Conservation (phyloP, 2,329 filamentous ascomycete species). For the Epicoccum sorghinum region DNA sequence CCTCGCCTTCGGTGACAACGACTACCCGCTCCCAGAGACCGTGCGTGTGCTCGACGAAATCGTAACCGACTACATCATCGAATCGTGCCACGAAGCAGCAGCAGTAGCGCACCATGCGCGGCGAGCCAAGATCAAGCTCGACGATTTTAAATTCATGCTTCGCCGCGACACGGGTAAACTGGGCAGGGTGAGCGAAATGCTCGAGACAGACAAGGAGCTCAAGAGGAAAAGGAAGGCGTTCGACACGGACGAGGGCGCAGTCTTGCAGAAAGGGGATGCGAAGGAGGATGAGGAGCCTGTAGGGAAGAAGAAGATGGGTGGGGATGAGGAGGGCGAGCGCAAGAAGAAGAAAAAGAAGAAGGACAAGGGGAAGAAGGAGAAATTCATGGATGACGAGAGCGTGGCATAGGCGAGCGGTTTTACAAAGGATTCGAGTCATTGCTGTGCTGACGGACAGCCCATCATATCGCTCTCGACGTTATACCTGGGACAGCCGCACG, state of each 20-base stretch:
- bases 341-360: slow-evolving; percentile 16
- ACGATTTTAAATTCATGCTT: slow-evolving; percentile 95
- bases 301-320: slow-evolving; percentile 13
- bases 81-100: slow-evolving; percentile 88
- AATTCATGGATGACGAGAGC: slow-evolving; percentile 20
- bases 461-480: too few relatives aligned
- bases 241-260: slow-evolving; percentile 68
- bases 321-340: slow-evolving; percentile 2
- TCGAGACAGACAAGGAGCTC: slow-evolving; percentile 86
- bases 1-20: slow-evolving; percentile 79
- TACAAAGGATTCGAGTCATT: neutral
- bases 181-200: slow-evolving; percentile 85
- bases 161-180: slow-evolving; percentile 84
- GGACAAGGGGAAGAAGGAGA: slow-evolving; percentile 25
- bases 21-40: slow-evolving; percentile 79
- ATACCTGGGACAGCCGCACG: too few relatives aligned
- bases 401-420: neutral
- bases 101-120: slow-evolving; percentile 83
- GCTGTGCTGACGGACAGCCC: too few relatives aligned
- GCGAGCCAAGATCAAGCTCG: slow-evolving; percentile 95
- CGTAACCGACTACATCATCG: slow-evolving; percentile 90
- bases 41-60: slow-evolving; percentile 91
- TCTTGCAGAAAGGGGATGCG: slow-evolving; percentile 50
- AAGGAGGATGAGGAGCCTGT: slow-evolving; percentile 2
- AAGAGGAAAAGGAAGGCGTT: slow-evolving; percentile 81